These are phyloP conservation scores for Eucalyptus cladocalyx DNA, from an alignment of 345 rosid genomes.

Conservation along the genomic window DNA sequence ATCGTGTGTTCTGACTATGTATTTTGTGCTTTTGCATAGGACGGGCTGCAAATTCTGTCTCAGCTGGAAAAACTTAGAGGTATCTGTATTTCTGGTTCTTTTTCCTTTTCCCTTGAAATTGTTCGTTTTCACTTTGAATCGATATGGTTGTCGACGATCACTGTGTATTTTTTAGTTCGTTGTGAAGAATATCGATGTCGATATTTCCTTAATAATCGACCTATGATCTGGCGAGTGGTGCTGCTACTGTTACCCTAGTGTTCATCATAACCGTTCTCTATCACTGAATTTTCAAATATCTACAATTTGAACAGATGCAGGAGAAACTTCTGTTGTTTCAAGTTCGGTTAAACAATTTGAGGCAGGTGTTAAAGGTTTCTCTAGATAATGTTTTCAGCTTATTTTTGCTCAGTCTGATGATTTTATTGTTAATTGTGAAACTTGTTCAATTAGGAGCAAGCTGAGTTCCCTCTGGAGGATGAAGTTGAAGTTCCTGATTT, in stretches of 20 bases:
- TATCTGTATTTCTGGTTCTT: background rate
- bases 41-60: slow-evolving; percentile 45
- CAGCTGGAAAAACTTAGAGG: slow-evolving; percentile 60
- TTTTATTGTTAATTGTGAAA: background rate
- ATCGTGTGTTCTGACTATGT: background rate
- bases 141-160: background rate
- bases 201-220: background rate
- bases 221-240: background rate
- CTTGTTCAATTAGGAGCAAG: slow-evolving; percentile 8
- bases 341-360: background rate
- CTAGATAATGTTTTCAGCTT: background rate
- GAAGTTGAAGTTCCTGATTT: slow-evolving; percentile 54
- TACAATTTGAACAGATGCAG: background rate
- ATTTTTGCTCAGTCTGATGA: background rate
- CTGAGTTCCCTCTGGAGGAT: slow-evolving; percentile 17
- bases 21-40: slow-evolving; percentile 16
- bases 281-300: background rate
- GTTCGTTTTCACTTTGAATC: background rate
- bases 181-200: background rate
- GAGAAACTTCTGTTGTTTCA: background rate
- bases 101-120: background rate
- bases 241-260: background rate
- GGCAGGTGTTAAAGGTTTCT: background rate
- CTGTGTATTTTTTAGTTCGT: background rate
- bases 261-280: background rate